Evolutionary conservation across 1,139 yeast genomes (phyloP).

Genomic region (Suhomyces panamericanus): DNA sequence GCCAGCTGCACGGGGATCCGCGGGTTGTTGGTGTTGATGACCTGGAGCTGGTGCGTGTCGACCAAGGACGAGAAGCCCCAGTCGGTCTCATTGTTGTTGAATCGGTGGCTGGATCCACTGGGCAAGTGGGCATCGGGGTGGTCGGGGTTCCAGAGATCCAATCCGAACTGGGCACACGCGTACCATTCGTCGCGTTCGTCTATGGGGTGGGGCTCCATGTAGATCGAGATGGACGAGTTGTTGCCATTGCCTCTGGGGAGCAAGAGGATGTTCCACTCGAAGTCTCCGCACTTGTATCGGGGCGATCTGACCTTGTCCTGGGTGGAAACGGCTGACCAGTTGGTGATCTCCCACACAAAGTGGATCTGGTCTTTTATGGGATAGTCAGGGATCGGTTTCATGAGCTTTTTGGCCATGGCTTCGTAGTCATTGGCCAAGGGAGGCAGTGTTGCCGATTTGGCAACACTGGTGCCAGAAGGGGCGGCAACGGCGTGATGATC

Average conservation of each 20-base stretch:
- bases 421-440: conserved; percentile 37
- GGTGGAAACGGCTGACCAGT: conserved; percentile 57
- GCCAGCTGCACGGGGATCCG: conserved; percentile 16
- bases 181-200: conserved; percentile 58
- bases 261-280: conserved; percentile 69
- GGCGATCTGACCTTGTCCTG: conserved; percentile 51
- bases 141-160: conserved; percentile 81
- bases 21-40: conserved; percentile 18
- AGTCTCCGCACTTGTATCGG: conserved; percentile 63
- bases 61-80: conserved; percentile 93
- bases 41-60: conserved; percentile 53
- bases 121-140: conserved; percentile 61
- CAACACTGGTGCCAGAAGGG: neutral
- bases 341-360: conserved; percentile 73
- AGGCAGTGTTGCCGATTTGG: conserved; percentile 3
- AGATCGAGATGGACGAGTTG: conserved; percentile 53
- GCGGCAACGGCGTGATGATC: neutral
- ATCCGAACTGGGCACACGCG: conserved; percentile 87
- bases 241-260: conserved; percentile 73
- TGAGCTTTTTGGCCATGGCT: conserved; percentile 30
- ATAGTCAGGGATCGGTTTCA: conserved; percentile 48
- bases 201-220: conserved; percentile 60
- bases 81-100: conserved; percentile 73
- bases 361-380: conserved; percentile 41
- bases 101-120: conserved; percentile 80